Evolutionary conservation across 1,284 basidiomycete genomes (phyloP), one percentile per base, ranked within the genome.

Genomic region (Puccinia coronata): DNA sequence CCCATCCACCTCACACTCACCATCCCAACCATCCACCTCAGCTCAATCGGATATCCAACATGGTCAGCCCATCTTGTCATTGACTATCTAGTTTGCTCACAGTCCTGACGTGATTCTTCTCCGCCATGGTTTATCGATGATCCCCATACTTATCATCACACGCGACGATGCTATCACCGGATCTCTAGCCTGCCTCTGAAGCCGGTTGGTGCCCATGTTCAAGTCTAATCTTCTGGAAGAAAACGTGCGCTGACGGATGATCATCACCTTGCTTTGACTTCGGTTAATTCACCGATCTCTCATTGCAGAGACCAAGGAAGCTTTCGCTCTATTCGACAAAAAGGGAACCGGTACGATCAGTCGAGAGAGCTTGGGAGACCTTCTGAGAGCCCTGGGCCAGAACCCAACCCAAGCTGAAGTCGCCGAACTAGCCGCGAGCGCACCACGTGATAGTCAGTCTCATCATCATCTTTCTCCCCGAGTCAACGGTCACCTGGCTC

Each of bases 321-420:
- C 96, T 6, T 98, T 98, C 86, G 95, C 95, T 47, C 91, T 99
- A 36, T 98, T 98, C 86, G 96, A 99, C 89, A 99, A 99, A 89
- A 92, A 92, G 84, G 96, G 96, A 43, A 94, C 93, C 1, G 95
- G 95, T 25, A 90, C 92, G 59, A 93, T 99, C 49, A 92, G 94
- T 12, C 89, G 93, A 23, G 93, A 96, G 84, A 92, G 92, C 0
- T 89, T 99, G 0, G 96, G 96, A n/a, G 96, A 99, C 87, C 91
- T 99, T 9, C 88, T 99, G 25, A 91, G 97, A 72, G 95, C 95
- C 0, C 88, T 99, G 0, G 97, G 97, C 0, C 96, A 99, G 88
- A 99, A 99, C 87, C 96, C 96, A 8, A 99, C 97, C 0, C 96
- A 99, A 87, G 92, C 94, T 36, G 95, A 99, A 87, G 95, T 99